Evolutionary conservation across 208 protist genomes (phyloP), one percentile per base, ranked within the genome.

Genomic region (Crithidia bombi): DNA sequence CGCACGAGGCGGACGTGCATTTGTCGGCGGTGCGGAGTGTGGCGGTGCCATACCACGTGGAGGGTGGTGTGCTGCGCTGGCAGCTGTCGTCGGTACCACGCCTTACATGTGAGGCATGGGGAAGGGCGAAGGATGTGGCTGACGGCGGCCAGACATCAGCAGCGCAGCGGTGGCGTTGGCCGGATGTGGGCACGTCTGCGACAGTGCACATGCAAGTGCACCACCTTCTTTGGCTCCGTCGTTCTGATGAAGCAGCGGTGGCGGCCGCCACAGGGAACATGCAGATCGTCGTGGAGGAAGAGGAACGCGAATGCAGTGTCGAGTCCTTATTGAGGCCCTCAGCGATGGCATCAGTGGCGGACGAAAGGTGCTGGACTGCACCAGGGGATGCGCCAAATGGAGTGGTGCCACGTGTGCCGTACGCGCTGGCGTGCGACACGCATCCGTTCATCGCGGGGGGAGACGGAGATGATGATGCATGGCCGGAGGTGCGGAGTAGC

Each of bases 71-170:
- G 33, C 63, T 76, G 44, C 52, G 55, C 14, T 65, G 54, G 55
- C 55, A 49, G 36, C 36, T 76, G 44, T 54, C 54, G 36, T 70
- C 71, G 3, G 33, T 76, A 14, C 71, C 71, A 28, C 71, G 71
- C 7, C 63, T 76, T 19, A 5, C 32, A 12, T 69, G 62, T 32
- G 30, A 10, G 15, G 49, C 12, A 11, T 67, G 59, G 69, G 30
- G 21, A 14, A 33, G 23, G 5, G 36, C 12, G 21, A 5, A n/a
- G 19, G 7, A 15, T 57, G 11, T 12, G 25, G 7, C 10, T 1
- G 25, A 39, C 4, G n/a, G n/a, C 0, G 21, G 44, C 17, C 50
- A 49, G 11, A 49, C 43, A 49, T 4, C 5, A 32, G 5, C 5
- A 5, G 17, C 44, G 39, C 59, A 3, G 28, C 57, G 39, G 49